Evolutionary conservation across 345 rosid genomes (phyloP).

Genomic region (Salix purpurea): DNA sequence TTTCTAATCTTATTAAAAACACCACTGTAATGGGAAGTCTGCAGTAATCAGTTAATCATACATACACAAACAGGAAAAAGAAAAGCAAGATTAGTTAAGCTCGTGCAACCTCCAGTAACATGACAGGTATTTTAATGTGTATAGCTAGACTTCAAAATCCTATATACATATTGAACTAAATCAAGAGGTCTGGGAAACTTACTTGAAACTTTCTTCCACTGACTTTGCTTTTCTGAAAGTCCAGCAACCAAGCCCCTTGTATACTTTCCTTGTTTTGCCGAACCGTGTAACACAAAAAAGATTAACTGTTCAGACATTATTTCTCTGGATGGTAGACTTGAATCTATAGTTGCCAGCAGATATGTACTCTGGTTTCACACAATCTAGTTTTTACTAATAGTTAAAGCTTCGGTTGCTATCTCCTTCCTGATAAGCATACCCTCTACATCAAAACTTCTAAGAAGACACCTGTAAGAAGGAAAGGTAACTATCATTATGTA

Average conservation of each 20-base stretch:
- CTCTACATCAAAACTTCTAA: background rate
- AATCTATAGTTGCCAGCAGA: background rate
- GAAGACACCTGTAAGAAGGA: constrained; percentile 1
- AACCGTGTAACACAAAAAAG: background rate
- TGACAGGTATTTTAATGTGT: background rate
- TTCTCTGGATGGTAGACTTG: background rate
- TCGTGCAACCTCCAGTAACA: background rate
- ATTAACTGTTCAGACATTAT: background rate
- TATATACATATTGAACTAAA: background rate
- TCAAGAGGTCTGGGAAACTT: background rate
- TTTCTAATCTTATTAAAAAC: background rate
- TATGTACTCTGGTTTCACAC: background rate
- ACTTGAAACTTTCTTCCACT: background rate
- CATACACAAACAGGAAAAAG: background rate
- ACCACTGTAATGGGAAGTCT: background rate
- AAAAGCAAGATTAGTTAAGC: background rate
- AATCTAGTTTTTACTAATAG: background rate
- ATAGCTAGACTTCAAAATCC: background rate
- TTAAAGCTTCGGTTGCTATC: background rate
- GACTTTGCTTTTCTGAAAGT: background rate
- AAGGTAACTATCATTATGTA: background rate
- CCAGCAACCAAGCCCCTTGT: background rate
- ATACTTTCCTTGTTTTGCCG: background rate
- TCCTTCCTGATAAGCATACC: background rate
- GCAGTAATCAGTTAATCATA: background rate